These are phyloP conservation scores for Batkoa obscura DNA, from an alignment of 371 early-diverging fungal species.

Conservation along the genomic window DNA sequence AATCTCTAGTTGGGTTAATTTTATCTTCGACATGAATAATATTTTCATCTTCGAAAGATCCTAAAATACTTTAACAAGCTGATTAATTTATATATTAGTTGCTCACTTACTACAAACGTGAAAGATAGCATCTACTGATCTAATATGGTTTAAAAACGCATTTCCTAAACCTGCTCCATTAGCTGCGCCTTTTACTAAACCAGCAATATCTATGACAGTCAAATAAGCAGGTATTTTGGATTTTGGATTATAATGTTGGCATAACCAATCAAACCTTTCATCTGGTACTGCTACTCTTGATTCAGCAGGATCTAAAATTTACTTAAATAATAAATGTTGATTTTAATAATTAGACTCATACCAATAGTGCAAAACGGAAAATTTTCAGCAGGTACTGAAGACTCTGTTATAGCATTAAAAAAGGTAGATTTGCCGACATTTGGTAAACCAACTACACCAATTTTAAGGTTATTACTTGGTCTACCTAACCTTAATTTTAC, in stretches of 20 bases:
- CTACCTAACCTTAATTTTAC: constrained; percentile 85
- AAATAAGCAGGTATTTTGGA: constrained; percentile 57
- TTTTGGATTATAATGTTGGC: constrained; percentile 26
- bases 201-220: constrained; percentile 97
- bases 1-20: constrained; percentile 87
- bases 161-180: constrained; percentile 94
- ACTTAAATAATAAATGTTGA: neutral
- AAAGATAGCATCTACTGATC: constrained; percentile 96
- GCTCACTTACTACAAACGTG: constrained; percentile 82
- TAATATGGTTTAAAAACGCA: constrained; percentile 91
- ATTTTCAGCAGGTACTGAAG: constrained; percentile 74
- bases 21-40: constrained; percentile 92
- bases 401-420: constrained; percentile 89
- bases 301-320: constrained; percentile 66
- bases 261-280: constrained; percentile 77
- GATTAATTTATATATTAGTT: no score
- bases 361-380: constrained; percentile 71
- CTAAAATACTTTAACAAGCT: no score
- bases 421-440: constrained; percentile 89
- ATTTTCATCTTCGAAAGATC: constrained; percentile 18
- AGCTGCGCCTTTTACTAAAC: constrained; percentile 90
- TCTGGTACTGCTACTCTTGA: constrained; percentile 90
- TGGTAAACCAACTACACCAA: constrained; percentile 89
- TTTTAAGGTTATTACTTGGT: constrained; percentile 65
- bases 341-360: constrained; percentile 10